Evolutionary conservation across 805 yeast genomes (phyloP).

Genomic region (Zygosaccharomyces siamensis): DNA sequence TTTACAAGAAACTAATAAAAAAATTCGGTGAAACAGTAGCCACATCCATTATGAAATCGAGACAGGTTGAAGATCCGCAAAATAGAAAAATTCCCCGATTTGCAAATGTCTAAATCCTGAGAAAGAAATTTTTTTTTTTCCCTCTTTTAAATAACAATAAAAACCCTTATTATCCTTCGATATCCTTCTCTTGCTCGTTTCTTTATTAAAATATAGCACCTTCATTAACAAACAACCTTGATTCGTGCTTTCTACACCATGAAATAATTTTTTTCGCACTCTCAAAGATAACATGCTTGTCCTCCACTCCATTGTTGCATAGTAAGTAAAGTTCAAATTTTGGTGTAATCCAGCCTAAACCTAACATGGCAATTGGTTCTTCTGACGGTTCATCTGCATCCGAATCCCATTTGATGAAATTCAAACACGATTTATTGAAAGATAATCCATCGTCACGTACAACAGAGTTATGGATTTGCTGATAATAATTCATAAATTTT

Average conservation of each 20-base stretch:
- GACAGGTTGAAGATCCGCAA: slow-evolving; percentile 14
- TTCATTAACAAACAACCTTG: slow-evolving; percentile 65
- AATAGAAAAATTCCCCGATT: slow-evolving; percentile 18
- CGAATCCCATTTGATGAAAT: slow-evolving; percentile 43
- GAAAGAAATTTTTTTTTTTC: too few species aligned
- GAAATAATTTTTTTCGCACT: slow-evolving; percentile 60
- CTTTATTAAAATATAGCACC: slow-evolving; percentile 56
- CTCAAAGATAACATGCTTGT: slow-evolving; percentile 50
- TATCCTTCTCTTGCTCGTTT: too few species aligned
- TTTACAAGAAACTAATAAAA: slow-evolving; percentile 61
- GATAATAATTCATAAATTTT: slow-evolving; percentile 27
- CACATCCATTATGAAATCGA: slow-evolving; percentile 15
- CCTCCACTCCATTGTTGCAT: slow-evolving; percentile 47
- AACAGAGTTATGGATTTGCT: slow-evolving; percentile 25
- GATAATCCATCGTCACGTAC: slow-evolving; percentile 28
- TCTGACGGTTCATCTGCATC: slow-evolving; percentile 6
- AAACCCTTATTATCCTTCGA: too few species aligned
- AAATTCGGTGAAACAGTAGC: slow-evolving; percentile 17
- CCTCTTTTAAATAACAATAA: not conserved
- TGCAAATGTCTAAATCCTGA: slow-evolving; percentile 1
- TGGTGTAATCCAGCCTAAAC: slow-evolving; percentile 53
- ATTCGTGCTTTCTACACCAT: slow-evolving; percentile 74
- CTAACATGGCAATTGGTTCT: slow-evolving; percentile 31
- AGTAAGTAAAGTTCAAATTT: slow-evolving; percentile 59
- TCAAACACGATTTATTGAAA: slow-evolving; percentile 39